Base-by-base conservation (phyloP, 495 filamentous ascomycete species). In the Penicillium waksmanii region DNA sequence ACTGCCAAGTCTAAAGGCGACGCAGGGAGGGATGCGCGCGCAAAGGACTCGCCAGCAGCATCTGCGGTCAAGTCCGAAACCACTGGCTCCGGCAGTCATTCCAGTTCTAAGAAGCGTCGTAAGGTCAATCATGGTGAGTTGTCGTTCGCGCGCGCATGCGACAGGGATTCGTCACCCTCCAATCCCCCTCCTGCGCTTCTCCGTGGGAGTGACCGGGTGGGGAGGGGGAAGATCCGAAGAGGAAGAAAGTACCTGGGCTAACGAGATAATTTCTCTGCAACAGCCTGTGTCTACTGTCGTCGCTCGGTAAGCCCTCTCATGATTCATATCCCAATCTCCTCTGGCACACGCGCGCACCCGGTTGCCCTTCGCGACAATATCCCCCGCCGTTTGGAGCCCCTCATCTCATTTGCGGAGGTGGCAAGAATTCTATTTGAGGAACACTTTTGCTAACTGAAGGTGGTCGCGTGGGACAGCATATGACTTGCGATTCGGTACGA, bases 401-500 rank as follows among this genome's bases (percentile, higher is more conserved):
- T 50, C 43, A 47, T 19, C 42, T 46, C n/a, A 12, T 50, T 21
- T 43, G 47, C 38, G 10, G 6, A 35, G 11, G 21, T 27, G 35
- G 21, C n/a, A 12, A 6, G n/a, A 49, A 36, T 53, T 34, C 52
- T 43, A 52, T 17, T 33, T 6, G 53, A 48, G 55, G 46, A 53
- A 19, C 43, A 5, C 21, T 18, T 67, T 70, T 68, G 72, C 75
- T 79, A 71, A 79, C 72, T 58, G 52, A 62, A 66, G 66, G 71
- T 74, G 66, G 64, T 75, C 72, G 65, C 62, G 74, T 76, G 69
- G 73, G 77, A 78, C 79, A 96, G 91, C 95, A 98, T 88, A 98
- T 98, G 95, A 98, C 96, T 74, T 98, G 95, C 85, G 96, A 98
- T 85, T 90, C 93, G 82, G 93, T 96, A 94, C 85, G 91, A 87